A percentile compares a stretch with the other conserved stretches of the same genome.
These are phyloP conservation scores for Tulasnella sp. DNA, from an alignment of 768 basidiomycete species.

Conservation along the genomic window DNA sequence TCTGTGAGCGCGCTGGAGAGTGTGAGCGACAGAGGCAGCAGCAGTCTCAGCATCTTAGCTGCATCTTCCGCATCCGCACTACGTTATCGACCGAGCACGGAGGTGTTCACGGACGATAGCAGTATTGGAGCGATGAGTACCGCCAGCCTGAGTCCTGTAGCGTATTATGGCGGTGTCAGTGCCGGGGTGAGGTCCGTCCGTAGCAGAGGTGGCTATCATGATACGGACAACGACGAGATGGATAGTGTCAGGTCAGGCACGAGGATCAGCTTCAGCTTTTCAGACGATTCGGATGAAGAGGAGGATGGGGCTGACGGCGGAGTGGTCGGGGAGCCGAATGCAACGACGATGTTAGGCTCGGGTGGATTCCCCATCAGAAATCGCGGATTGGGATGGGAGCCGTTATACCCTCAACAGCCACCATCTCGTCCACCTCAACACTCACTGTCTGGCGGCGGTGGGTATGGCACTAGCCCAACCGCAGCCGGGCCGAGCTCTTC, in stretches of 20 bases:
- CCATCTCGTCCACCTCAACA: background rate
- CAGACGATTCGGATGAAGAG: constrained; percentile 2
- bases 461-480: background rate
- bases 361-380: constrained; percentile 8
- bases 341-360: constrained; percentile 5
- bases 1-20: constrained; percentile 4
- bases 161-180: background rate
- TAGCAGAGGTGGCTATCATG: background rate
- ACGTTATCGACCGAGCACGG: constrained; percentile 1
- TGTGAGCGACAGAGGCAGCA: background rate
- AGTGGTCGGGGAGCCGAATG: background rate
- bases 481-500: constrained; percentile 1
- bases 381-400: constrained; percentile 9
- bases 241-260: background rate
- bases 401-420: constrained; percentile 1
- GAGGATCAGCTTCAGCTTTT: constrained; percentile 11
- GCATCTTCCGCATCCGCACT: background rate
- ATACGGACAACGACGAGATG: constrained; percentile 4
- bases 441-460: background rate
- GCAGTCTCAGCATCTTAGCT: background rate
- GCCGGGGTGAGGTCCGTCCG: background rate
- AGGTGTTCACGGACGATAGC: constrained; percentile 14
- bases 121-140: constrained; percentile 2
- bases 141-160: constrained; percentile 2
- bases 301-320: background rate